Percentiles rank a stretch among this genome's conserved stretches.
Evolutionary conservation across 345 rosid genomes (phyloP).

Genomic region (Euphorbia tirucalli): DNA sequence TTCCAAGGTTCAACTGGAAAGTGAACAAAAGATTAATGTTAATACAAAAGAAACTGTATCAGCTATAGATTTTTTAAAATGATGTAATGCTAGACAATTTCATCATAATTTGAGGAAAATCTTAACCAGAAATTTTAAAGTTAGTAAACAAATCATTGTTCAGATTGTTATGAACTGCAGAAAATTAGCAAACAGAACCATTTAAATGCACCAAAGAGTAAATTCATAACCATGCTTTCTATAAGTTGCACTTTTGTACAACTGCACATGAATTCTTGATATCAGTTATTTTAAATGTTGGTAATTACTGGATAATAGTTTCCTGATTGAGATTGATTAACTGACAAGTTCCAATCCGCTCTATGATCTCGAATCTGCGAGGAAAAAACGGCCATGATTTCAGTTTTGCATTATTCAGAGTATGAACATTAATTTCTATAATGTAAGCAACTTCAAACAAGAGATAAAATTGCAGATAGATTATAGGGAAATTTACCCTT

Average conservation of each 20-base stretch:
- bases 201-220: too few relatives aligned
- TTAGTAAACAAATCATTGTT: not conserved
- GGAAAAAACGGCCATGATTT: constrained; percentile 1
- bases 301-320: constrained; percentile 83
- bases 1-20: constrained; percentile 73
- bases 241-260: too few relatives aligned
- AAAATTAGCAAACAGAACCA: too few relatives aligned
- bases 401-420: constrained; percentile 10
- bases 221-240: too few relatives aligned
- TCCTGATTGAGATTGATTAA: constrained; percentile 78
- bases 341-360: constrained; percentile 70
- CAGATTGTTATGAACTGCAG: too few relatives aligned
- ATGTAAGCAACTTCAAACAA: not conserved
- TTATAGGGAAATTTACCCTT: constrained; percentile 51
- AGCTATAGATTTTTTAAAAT: not conserved
- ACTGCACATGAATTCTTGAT: not conserved
- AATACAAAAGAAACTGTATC: not conserved
- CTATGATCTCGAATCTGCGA: constrained; percentile 72
- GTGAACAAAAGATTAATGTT: not conserved
- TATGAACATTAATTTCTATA: not conserved
- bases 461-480: not conserved
- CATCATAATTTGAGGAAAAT: not conserved
- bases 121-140: too few relatives aligned
- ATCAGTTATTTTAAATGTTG: not conserved
- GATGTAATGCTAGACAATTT: not conserved